Evolutionary conservation across 2,329 filamentous ascomycete species (phyloP).

Genomic region (Catunica adiposa): DNA sequence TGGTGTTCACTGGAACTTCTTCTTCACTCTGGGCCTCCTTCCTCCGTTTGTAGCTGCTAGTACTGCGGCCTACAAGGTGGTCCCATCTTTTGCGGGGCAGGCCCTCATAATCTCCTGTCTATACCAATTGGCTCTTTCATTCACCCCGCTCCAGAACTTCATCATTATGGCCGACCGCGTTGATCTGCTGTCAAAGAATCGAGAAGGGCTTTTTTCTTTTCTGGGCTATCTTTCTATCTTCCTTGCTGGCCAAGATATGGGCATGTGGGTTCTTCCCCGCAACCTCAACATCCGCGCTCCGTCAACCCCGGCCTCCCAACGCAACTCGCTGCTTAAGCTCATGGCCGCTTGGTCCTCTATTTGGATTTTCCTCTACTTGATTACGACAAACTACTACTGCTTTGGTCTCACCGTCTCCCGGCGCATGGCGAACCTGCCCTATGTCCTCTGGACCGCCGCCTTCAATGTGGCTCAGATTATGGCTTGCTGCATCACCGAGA

Average conservation of each 20-base stretch:
- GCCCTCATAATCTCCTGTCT: slow-evolving; percentile 48
- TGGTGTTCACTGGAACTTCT: slow-evolving; percentile 98
- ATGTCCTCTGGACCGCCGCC: slow-evolving; percentile 79
- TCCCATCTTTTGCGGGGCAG: slow-evolving; percentile 64
- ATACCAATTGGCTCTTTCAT: slow-evolving; percentile 65
- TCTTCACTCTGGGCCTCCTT: slow-evolving; percentile 82
- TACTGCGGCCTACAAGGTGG: slow-evolving; percentile 49
- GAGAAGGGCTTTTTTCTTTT: slow-evolving; percentile 92
- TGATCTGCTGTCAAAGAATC: slow-evolving; percentile 71
- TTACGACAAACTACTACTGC: slow-evolving; percentile 53
- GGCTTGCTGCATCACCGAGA: slow-evolving; percentile 63
- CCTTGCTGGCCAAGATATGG: slow-evolving; percentile 69
- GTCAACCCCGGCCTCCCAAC: slow-evolving; percentile 25
- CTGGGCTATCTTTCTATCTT: slow-evolving; percentile 84
- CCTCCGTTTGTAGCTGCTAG: slow-evolving; percentile 79
- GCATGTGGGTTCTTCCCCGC: slow-evolving; percentile 60
- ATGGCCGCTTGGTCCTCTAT: slow-evolving; percentile 47
- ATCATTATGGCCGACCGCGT: slow-evolving; percentile 68
- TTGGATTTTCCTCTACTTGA: slow-evolving; percentile 58
- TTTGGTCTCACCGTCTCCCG: slow-evolving; percentile 66
- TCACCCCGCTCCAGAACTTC: slow-evolving; percentile 61
- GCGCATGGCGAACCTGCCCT: slow-evolving; percentile 80
- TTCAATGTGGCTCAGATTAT: slow-evolving; percentile 79
- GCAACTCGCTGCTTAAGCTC: slow-evolving; percentile 42
- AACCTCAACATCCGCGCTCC: slow-evolving; percentile 28